Percentiles rank a stretch among this genome's conserved stretches.
Evolutionary conservation across 305 asterid species (phyloP).

Genomic region (Solanum aculeatissimum): DNA sequence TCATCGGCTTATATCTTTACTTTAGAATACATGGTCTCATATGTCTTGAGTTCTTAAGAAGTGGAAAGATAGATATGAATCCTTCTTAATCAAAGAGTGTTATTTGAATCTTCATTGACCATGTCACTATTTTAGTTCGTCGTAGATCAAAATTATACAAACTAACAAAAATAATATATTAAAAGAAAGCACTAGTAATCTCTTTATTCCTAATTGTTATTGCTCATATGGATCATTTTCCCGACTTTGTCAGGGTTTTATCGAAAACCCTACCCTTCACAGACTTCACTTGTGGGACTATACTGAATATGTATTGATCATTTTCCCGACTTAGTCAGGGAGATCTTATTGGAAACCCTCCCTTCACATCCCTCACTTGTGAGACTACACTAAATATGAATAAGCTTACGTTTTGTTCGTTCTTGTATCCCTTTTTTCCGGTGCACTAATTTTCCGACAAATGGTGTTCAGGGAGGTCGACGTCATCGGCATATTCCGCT

Average conservation of each 20-base stretch:
- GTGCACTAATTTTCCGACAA: background rate
- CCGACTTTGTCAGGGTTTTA: background rate
- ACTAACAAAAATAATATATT: background rate
- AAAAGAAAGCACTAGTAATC: background rate
- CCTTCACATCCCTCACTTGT: too few relatives aligned
- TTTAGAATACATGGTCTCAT: conserved; percentile 64
- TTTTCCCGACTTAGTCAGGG: background rate
- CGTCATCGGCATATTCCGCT: conserved; percentile 73
- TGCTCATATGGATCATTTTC: background rate
- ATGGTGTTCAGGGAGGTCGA: conserved; percentile 62
- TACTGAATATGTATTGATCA: background rate
- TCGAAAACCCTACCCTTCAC: background rate
- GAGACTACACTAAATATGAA: too few relatives aligned
- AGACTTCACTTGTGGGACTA: background rate
- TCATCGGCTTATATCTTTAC: conserved; percentile 65
- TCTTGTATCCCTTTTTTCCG: background rate
- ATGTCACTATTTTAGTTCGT: background rate
- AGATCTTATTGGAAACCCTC: too few relatives aligned
- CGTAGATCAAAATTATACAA: background rate
- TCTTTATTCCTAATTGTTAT: background rate
- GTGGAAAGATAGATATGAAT: conserved; percentile 75
- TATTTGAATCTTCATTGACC: background rate
- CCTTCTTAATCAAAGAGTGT: conserved; percentile 7
- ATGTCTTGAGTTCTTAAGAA: conserved; percentile 62
- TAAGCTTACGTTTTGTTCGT: background rate